Conservation (phyloP, 345 rosid genomes). For the Salix exigua region DNA sequence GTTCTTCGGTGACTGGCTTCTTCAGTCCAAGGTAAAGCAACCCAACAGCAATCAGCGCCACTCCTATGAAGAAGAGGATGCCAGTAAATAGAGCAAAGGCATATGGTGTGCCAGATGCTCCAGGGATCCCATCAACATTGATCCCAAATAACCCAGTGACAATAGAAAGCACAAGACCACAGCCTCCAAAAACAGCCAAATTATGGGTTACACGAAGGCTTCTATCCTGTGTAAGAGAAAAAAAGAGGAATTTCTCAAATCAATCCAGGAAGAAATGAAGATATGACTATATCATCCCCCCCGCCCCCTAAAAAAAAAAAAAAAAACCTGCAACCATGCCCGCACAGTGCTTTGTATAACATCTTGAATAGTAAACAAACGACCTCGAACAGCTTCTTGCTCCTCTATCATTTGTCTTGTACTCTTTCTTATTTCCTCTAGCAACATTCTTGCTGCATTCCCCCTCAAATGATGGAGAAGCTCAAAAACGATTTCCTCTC, state of each 20-base stretch:
- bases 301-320: slow-evolving; percentile 7
- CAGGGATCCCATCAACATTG: slow-evolving; percentile 98
- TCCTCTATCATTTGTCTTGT: slow-evolving; percentile 90
- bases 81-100: slow-evolving; percentile 79
- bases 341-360: slow-evolving; percentile 98
- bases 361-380: slow-evolving; percentile 94
- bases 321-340: slow-evolving; percentile 90
- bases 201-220: slow-evolving; percentile 91
- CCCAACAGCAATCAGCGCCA: slow-evolving; percentile 59
- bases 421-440: slow-evolving; percentile 66
- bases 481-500: slow-evolving; percentile 92
- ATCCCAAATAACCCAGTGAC: slow-evolving; percentile 88
- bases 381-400: slow-evolving; percentile 98
- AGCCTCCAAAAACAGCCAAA: slow-evolving; percentile 86
- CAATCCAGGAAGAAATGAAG: background rate
- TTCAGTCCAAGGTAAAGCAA: slow-evolving; percentile 72
- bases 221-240: slow-evolving; percentile 48
- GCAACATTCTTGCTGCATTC: slow-evolving; percentile 36
- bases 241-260: background rate
- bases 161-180: slow-evolving; percentile 77
- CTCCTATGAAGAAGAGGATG: slow-evolving; percentile 47
- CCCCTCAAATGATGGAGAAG: slow-evolving; percentile 87
- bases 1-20: slow-evolving; percentile 56
- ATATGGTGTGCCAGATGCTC: slow-evolving; percentile 65
- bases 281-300: too few species aligned